Percentiles rank a stretch among this genome's conserved stretches.
These are phyloP conservation scores for Vigna radiata DNA, from an alignment of 306 rosid species.

Conservation along the genomic window DNA sequence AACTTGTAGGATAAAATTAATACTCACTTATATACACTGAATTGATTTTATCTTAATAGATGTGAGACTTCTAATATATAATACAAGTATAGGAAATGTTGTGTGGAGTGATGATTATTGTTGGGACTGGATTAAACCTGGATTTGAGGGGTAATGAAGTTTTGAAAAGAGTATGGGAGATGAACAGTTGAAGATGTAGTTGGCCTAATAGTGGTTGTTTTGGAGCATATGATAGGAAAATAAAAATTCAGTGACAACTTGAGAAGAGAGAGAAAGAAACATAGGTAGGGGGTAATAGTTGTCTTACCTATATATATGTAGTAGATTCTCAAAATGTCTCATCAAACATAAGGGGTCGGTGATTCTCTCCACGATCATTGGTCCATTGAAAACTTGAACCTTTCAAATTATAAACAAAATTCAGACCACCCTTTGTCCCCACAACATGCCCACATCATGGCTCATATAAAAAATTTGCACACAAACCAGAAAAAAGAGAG, in stretches of 20 bases:
- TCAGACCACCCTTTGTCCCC: conserved; percentile 52
- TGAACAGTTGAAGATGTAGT: conserved; percentile 34
- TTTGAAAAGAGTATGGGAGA: conserved; percentile 31
- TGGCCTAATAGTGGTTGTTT: conserved; percentile 45
- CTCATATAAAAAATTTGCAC: not conserved
- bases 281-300: conserved; percentile 32
- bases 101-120: conserved; percentile 44
- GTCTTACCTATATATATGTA: conserved; percentile 34
- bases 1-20: no score
- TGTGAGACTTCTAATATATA: no score
- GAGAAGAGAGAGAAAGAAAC: conserved; percentile 37
- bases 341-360: conserved; percentile 62
- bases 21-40: no score
- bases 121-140: conserved; percentile 38
- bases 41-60: no score
- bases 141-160: conserved; percentile 44
- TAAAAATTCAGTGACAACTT: conserved; percentile 42
- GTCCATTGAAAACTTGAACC: conserved; percentile 43
- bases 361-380: conserved; percentile 57
- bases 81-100: conserved; percentile 36
- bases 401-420: conserved; percentile 48
- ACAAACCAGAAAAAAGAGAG: not conserved
- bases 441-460: conserved; percentile 50
- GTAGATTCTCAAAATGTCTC: conserved; percentile 76
- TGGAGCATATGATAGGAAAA: conserved; percentile 48